Percentiles rank a stretch among this genome's conserved stretches.
Conservation (phyloP, 2,329 filamentous ascomycete species). For the Colletotrichum sp. region DNA sequence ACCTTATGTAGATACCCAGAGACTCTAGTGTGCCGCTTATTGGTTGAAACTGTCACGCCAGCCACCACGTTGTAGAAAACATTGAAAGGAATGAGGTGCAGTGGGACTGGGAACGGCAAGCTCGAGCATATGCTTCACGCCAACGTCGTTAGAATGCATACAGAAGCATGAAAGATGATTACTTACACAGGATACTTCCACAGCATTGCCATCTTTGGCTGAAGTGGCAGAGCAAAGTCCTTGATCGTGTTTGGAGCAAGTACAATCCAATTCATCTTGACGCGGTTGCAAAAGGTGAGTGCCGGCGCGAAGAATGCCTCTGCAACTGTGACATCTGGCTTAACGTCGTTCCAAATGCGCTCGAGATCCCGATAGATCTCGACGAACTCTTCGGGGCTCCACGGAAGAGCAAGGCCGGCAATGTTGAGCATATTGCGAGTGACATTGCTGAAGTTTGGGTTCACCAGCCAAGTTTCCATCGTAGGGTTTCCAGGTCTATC, state of each 20-base stretch:
- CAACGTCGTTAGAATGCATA: neutral
- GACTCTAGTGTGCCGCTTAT: neutral
- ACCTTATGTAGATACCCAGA: neutral
- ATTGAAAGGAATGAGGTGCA: neutral
- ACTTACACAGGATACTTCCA: conserved; percentile 20
- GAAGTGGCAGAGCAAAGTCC: conserved; percentile 41
- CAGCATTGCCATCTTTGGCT: conserved; percentile 35
- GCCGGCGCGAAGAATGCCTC: conserved; percentile 49
- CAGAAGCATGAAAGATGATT: neutral
- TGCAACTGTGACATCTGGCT: conserved; percentile 44
- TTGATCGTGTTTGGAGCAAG: conserved; percentile 51
- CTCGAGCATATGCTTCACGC: conserved; percentile 19
- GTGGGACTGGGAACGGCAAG: conserved; percentile 10
- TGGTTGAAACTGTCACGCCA: neutral
- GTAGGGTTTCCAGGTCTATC: neutral
- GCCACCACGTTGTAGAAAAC: neutral
- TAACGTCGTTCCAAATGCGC: conserved; percentile 39
- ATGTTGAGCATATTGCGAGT: neutral
- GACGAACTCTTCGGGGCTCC: conserved; percentile 37
- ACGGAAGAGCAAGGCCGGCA: neutral
- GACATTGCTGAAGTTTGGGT: neutral
- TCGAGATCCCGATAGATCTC: conserved; percentile 41
- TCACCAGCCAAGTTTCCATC: neutral
- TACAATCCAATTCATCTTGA: conserved; percentile 36
- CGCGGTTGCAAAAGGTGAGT: conserved; percentile 44